Evolutionary conservation across 2,329 filamentous ascomycete species (phyloP), one percentile per base, ranked within the genome.

Genomic region (Phymatotrichopsis omnivora): DNA sequence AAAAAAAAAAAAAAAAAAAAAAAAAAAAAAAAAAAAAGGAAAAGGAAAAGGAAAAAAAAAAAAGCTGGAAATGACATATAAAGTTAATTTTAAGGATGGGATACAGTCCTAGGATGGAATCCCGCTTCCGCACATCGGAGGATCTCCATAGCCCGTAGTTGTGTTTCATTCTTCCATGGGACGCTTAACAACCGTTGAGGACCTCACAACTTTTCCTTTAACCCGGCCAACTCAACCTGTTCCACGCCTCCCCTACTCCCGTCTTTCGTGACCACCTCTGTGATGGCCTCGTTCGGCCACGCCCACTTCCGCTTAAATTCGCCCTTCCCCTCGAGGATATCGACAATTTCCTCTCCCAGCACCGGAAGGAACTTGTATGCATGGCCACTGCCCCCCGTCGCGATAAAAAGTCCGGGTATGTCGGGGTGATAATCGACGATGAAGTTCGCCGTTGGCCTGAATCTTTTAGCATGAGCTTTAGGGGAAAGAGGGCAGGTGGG

Each of bases 291-390:
- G 51, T 56, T 51, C 7, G 67, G 67, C 56, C 73, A 72, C 42
- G 68, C 67, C 69, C 77, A 85, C 69, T 80, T 83, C 23, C 70
- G 68, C 28, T 65, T 65, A 56, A 85, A 73, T 52, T 28, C 68
- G 61, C 62, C 57, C 7, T 52, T 60, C 2, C 61, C 59, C 44
- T 69, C 60, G 45, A 81, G 64, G 45, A 71, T 70, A 52, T 77
- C 75, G 1, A 70, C 69, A 25, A 80, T 67, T 58, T 74, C 74
- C 23, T 76, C 72, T 7, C 78, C 78, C 10, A 82, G 64, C 4
- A 81, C 71, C 0, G 78, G 78, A 44, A 82, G 61, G 61, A 82
- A 82, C 61, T 82, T 82, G 68, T 78, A 82, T 4, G 64, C 78
- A 59, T 80, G 76, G 3, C 76, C 76, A 52, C 74, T 78, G 42